Base-by-base conservation (phyloP, 495 filamentous ascomycete species). In the Penicillium nucicola region DNA sequence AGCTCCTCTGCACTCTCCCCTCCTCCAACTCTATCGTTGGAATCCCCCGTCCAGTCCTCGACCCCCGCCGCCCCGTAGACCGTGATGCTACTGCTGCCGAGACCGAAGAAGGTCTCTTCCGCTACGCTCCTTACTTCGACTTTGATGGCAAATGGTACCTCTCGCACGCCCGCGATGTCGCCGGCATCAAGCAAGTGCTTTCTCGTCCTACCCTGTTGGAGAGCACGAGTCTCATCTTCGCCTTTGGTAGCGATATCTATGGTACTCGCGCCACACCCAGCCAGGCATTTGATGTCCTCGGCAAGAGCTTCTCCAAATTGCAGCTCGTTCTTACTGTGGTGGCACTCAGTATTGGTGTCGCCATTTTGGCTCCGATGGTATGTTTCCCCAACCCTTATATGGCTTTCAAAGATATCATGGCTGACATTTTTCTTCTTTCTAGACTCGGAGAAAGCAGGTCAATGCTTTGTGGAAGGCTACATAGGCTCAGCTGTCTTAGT, bases 181-280 rank as follows among this genome's bases (percentile, higher is more conserved):
- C 89, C 2, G 91, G 90, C 1, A 79, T 96, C 34, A 76, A 80
- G 45, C 72, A 80, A 33, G 77, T 96, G 14, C 77, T 92, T 10
- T 84, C 89, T 0, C 77, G 73, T 13, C 90, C 92, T 0, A 85
- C 89, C 0, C 58, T 86, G 1, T 77, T 99, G n/a, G 93, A 99
- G 70, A 96, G 91, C 67, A 97, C 93, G 11, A 90, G 88, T 59
- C 66, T 99, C 36, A 81, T 99, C 22, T 83, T 97, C 58, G 92
- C 90, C 3, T 97, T 87, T 64, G 95, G 95, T 3, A 64, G 69
- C 2, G 93, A 99, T 63, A 68, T 97, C 28, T 99, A 90, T 57
- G 91, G 88, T 5, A 91, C 92, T 3, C 75, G 90, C 12, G 84
- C 93, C 28, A 82, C 84, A 23, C 93, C 93, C 1, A 95, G 89